phyloP scores from a whole-genome alignment of 1,284 basidiomycete genomes.

The Somion occarium region DNA sequence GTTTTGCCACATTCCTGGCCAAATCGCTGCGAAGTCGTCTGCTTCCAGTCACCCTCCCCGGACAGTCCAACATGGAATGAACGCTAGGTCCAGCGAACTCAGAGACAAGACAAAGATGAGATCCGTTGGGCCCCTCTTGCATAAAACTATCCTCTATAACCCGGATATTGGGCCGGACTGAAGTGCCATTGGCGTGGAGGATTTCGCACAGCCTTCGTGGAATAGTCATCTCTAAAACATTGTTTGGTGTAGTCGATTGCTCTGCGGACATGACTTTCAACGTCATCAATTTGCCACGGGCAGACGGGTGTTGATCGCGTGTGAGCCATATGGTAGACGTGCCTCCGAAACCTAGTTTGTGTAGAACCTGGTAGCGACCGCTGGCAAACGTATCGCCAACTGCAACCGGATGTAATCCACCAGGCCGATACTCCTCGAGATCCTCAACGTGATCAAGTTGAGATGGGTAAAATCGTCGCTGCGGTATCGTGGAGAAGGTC shows the following conservation, averaged over 20 bases:
- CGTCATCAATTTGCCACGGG: conserved; percentile 25
- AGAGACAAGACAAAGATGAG: conserved; percentile 27
- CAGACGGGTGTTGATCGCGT: conserved; percentile 27
- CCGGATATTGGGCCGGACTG: too few species aligned
- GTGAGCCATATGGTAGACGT: conserved; percentile 38
- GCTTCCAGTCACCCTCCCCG: conserved; percentile 25
- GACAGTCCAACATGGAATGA: conserved; percentile 26
- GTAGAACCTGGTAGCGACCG: conserved; percentile 31
- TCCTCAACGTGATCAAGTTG: neutral
- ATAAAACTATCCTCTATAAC: conserved; percentile 26
- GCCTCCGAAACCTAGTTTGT: conserved; percentile 36
- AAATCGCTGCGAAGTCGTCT: conserved; percentile 26
- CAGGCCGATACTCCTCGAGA: neutral
- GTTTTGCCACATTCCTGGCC: conserved; percentile 28
- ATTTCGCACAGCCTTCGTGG: conserved; percentile 13
- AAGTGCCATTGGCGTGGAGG: conserved; percentile 13
- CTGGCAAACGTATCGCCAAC: conserved; percentile 29
- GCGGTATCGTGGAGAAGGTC: too few species aligned
- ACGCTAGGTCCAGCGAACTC: conserved; percentile 31
- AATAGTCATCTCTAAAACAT: conserved; percentile 23
- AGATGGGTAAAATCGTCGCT: neutral
- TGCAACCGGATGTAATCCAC: neutral
- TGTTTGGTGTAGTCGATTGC: conserved; percentile 15
- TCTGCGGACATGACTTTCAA: conserved; percentile 33
- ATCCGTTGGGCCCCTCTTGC: conserved; percentile 29